Percentiles rank a stretch among this genome's conserved stretches.
Conservation (phyloP, 2,329 filamentous ascomycete genomes). For the Fusarium mangiferae region DNA sequence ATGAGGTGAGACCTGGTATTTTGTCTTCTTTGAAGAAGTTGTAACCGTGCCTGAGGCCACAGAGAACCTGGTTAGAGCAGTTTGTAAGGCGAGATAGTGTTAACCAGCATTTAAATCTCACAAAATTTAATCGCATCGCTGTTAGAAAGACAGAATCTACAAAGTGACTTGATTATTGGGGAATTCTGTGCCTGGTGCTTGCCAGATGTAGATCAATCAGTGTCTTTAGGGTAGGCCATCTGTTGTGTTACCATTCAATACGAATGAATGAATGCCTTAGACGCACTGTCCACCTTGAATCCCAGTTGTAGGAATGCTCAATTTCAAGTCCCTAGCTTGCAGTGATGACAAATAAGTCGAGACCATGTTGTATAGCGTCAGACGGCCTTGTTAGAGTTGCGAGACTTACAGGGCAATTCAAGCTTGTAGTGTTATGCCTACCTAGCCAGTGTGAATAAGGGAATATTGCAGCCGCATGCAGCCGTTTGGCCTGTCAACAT, state of each 20-base stretch:
- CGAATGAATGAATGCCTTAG: neutral
- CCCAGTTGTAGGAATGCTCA: fast-evolving
- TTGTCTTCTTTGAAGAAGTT: neutral
- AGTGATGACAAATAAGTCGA: fast-evolving
- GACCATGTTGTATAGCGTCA: neutral
- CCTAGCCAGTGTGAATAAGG: neutral
- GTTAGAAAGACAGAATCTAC: neutral
- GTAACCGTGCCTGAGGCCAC: neutral
- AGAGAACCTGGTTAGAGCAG: neutral
- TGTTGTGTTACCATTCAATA: neutral
- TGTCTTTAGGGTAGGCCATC: neutral
- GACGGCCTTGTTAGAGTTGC: neutral
- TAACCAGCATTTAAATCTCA: neutral
- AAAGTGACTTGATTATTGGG: neutral
- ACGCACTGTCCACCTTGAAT: no score
- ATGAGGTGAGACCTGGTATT: neutral
- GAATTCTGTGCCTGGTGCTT: neutral
- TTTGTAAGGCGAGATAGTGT: neutral
- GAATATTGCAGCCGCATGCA: fast-evolving
- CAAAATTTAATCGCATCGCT: neutral
- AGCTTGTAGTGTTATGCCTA: neutral
- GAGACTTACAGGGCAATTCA: no score
- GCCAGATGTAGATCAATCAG: neutral
- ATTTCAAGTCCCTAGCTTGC: neutral
- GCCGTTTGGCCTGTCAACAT: fast-evolving